Base-by-base conservation (phyloP, 805 yeast species). In the Lipomyces yamadae region DNA sequence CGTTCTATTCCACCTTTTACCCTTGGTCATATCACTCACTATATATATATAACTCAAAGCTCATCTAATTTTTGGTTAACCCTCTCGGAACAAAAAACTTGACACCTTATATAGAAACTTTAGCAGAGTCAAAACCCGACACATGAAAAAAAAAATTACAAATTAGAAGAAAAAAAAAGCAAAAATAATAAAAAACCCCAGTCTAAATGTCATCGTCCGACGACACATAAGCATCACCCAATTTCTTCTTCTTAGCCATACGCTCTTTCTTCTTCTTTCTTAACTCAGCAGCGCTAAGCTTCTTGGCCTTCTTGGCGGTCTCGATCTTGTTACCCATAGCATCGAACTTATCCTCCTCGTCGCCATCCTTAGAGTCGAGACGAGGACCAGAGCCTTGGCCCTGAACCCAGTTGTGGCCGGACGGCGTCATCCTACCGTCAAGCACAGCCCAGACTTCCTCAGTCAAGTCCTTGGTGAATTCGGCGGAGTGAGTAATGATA, bases 261-360 rank as follows among this genome's bases (percentile, higher is more conserved):
- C 99, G 92, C 86, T 95, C 99, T 97, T 95, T 95, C 98, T 95
- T 95, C 97, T 95, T 95, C 97, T 95, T 95, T 89, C 99, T 92
- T 82, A 94, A 86, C 84, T 95, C 99, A 75, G 99, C 98, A 81
- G 98, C 92, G 76, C 98, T 91, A 80, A 95, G 87, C 91, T 95
- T 95, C 83, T 87, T 86, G 89, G 90, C 93, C 96, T 95, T 95
- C 90, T 92, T 91, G 82, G 86, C 91, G 81, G 90, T 84, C 79
- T 92, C 93, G 83, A 95, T 88, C 96, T 95, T 95, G 97, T 95
- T 95, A 87, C 99, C 99, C 96, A 95, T 92, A 79, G 98, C 99
- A 85, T 95, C 99, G 86, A 95, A 94, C 85, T 93, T 91, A 82
- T 94, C 98, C 82, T 90, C 99, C 84, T 93, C 94, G 70, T 86